Base-by-base conservation (phyloP, 2,329 filamentous ascomycete species). In the Cladosporium sp. region DNA sequence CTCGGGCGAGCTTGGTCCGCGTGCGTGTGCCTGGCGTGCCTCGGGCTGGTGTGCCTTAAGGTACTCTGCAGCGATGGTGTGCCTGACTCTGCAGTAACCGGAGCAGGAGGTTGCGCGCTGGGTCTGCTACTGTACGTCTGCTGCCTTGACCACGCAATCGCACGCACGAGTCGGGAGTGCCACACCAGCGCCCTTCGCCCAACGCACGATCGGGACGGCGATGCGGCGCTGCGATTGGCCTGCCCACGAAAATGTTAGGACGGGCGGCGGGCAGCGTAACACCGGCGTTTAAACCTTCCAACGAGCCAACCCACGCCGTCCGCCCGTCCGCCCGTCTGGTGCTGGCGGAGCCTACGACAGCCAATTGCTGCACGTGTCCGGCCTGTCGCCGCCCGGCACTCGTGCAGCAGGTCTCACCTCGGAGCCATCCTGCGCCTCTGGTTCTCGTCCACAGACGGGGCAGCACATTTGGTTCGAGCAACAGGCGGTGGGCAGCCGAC, bases 201-300 rank as follows among this genome's bases (percentile, higher is more conserved):
- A 50, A 50, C 48, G 48, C 35, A 32, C 43, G 40, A 31, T 32
- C 32, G 16, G 32, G 35, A 16, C 9, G 34, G 46, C n/a, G 16
- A 10, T 33, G 2, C 9, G n/a, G 9, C 19, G 18, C 16, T 32
- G 40, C 28, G 11, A 50, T 50, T 50, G 48, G 48, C 28, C 18
- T 32, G 42, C 2, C 3, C 22, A 28, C 22, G 22, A 28, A 28
- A 28, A 28, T 7, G 22, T 28, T 7, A 28, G 22, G 22, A 5
- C 22, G 22, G 22, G 22, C 22, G 22, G 22, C 3, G 22, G 22
- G 7, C 22, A 28, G 22, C 31, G 40, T 37, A 35, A 31, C 40
- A 43, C 40, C 40, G 40, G 31, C 48, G 48, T 40, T 9, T 18
- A 43, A 43, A 43, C 32, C 32, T 50, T 38, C 40, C 31, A 35